Evolutionary conservation across 495 filamentous ascomycete genomes (phyloP).

Genomic region (Cudoniella acicularis): DNA sequence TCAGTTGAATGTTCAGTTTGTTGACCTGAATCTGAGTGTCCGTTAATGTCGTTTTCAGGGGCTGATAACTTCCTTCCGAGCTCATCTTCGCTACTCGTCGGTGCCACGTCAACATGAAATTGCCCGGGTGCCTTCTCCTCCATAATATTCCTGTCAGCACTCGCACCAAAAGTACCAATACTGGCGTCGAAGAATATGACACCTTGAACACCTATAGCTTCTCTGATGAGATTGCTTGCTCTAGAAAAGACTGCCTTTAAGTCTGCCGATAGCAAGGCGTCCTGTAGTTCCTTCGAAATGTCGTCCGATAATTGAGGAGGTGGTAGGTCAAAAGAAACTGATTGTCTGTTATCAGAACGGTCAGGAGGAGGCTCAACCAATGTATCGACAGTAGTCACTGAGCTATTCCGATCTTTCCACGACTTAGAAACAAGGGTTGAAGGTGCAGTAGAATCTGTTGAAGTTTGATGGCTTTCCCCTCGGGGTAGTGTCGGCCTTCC

Average conservation of each 20-base stretch:
- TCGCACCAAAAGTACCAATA: constrained; percentile 26
- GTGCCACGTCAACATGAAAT: constrained; percentile 6
- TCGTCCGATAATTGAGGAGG: constrained; percentile 9
- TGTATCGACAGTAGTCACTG: constrained; percentile 19
- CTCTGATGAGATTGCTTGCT: constrained; percentile 46
- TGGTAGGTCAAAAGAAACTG: constrained; percentile 23
- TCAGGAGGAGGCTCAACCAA: constrained; percentile 7
- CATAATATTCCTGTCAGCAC: constrained; percentile 18
- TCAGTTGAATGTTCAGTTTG: neutral
- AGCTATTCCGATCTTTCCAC: constrained; percentile 15
- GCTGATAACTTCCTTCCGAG: constrained; percentile 2
- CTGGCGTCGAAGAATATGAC: constrained; percentile 49
- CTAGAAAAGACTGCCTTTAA: constrained; percentile 36
- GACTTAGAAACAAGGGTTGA: constrained; percentile 12
- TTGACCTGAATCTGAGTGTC: neutral
- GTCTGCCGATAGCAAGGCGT: constrained; percentile 32
- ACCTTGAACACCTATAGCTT: constrained; percentile 50
- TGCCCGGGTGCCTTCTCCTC: constrained; percentile 20
- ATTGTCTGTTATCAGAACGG: constrained; percentile 9
- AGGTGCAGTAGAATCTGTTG: constrained; percentile 3
- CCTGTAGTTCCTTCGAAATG: constrained; percentile 15
- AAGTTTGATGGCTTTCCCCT: constrained; percentile 12
- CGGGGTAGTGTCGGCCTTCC: constrained; percentile 15
- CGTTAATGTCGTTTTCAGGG: neutral
- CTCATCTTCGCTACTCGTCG: constrained; percentile 19